Conservation (phyloP, 495 filamentous ascomycete genomes). For the Annulohypoxylon nitens region DNA sequence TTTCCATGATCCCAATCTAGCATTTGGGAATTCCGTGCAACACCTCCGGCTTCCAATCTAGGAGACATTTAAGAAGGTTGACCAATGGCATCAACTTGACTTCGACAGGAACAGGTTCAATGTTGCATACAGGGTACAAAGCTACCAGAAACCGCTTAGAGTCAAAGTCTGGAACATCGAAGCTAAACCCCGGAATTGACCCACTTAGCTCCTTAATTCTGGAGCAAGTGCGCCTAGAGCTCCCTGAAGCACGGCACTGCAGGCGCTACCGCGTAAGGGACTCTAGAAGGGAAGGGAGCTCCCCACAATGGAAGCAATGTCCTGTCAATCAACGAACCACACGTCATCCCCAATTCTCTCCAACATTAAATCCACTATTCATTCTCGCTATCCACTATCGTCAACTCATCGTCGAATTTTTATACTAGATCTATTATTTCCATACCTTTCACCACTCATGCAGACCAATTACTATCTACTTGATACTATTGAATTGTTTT, state of each 20-base stretch:
- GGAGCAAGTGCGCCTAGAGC: conserved; percentile 29
- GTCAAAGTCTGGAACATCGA: not conserved
- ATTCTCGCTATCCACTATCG: not conserved
- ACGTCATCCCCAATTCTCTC: conserved; percentile 40
- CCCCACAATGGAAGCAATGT: conserved; percentile 30
- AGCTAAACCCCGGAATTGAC: conserved; percentile 27
- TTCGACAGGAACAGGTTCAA: conserved; percentile 4
- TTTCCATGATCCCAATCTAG: not conserved
- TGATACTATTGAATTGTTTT: not conserved
- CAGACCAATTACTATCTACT: not conserved
- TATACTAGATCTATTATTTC: not conserved
- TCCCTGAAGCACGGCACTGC: conserved; percentile 24
- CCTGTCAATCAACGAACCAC: conserved; percentile 33
- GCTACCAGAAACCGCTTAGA: not conserved
- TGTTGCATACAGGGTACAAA: conserved; percentile 20
- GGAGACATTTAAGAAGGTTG: conserved; percentile 29
- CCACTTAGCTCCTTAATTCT: conserved; percentile 31
- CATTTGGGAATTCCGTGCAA: conserved; percentile 13
- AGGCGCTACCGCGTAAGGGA: conserved; percentile 13
- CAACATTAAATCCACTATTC: not conserved
- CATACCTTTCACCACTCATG: not conserved
- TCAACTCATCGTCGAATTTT: conserved; percentile 2
- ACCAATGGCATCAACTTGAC: conserved; percentile 26
- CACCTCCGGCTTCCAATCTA: conserved; percentile 30
- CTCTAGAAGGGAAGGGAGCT: conserved; percentile 12